Evolutionary conservation across 2,329 filamentous ascomycete genomes (phyloP), one percentile per base, ranked within the genome.

Genomic region (Albophoma yamanashiensis): DNA sequence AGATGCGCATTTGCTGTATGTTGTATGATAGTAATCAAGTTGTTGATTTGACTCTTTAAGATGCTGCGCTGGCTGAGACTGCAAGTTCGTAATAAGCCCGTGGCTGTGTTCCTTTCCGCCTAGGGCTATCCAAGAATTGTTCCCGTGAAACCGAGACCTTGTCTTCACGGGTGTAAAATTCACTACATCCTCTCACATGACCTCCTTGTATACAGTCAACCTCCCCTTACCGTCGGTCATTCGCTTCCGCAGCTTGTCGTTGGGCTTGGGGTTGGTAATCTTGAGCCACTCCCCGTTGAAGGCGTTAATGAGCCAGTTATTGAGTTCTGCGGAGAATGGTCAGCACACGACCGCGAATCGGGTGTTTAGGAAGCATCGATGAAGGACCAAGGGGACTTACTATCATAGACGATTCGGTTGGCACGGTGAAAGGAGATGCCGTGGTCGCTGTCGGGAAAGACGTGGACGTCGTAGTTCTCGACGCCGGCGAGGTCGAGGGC

Each of bases 361-460:
- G 22, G 40, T 11, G 12, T 4, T 25, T 47, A 8, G 5, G n/a
- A 11, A 47, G 40, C 17, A 43, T n/a, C 6, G n/a, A 9, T 8
- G 20, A 47, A 25, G 22, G 43, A 25, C 22, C 22, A 52, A 55
- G 66, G 36, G 38, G 11, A 61, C 91, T 82, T 78, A 95, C 91
- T 95, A 66, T 96, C 89, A 70, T 94, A 97, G 8, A 99, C 92
- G 67, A 97, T 90, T 60, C 79, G 80, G 71, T 96, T 92, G 36
- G 91, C 95, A 71, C 92, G 92, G 72, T 99, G 93, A 71, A 97
- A 99, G 70, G 86, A 91, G 62, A 99, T 99, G 62, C 89, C 85
- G 73, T 99, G 94, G 75, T 99, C 92, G 59, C 90, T 95, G 72
- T 99, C 94, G 0, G 94, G 94, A 75, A 96, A 99, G 60, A 97